Base-by-base conservation (phyloP, 257 asterid genomes). In the Primulina huaijiensis region DNA sequence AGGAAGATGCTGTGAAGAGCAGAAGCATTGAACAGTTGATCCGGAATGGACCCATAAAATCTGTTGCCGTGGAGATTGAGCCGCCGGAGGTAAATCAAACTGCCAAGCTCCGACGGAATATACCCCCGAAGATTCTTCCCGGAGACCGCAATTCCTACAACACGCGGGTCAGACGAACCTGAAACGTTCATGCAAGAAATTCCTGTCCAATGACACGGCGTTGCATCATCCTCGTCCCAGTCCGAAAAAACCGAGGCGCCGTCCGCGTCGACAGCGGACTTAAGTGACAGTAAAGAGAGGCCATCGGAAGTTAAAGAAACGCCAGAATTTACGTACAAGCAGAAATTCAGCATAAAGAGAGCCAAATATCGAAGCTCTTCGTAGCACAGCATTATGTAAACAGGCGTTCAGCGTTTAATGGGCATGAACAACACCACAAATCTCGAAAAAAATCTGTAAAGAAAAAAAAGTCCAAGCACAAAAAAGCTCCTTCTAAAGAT, bases 81-180 rank as follows among this genome's bases (percentile, higher is more conserved):
- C 2, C 96, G 94, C 68, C 99, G 92, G 83, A 93, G 97, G 67
- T 87, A 89, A 20, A 78, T 60, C 62, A 93, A 71, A 52, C 73
- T 78, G 30, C 99, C 99, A 0, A 90, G 82, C 92, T 93, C 99
- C 57, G 97, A 93, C 61, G 99, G 97, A 21, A 93, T 86, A 60
- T 93, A 90, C 27, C 97, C 96, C 57, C 79, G 80, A 77, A 93
- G 90, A 79, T 80, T 87, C 86, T 75, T 84, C 8, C 85, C 90
- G 69, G 91, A 81, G 5, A 88, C 30, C 20, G 96, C 73, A 4
- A 91, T 66, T 0, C 96, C 97, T 43, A 90, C 95, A 23, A 93
- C 97, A 2, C 99, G 89, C 1, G 86, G 92, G 25, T 81, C 96
- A 29, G 40, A 61, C 10, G 81, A 80, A 20, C 85, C 87, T 68